Evolutionary conservation across 2,329 filamentous ascomycete species (phyloP), one percentile per base, ranked within the genome.

Genomic region (Hymenoscyphus salicellus): DNA sequence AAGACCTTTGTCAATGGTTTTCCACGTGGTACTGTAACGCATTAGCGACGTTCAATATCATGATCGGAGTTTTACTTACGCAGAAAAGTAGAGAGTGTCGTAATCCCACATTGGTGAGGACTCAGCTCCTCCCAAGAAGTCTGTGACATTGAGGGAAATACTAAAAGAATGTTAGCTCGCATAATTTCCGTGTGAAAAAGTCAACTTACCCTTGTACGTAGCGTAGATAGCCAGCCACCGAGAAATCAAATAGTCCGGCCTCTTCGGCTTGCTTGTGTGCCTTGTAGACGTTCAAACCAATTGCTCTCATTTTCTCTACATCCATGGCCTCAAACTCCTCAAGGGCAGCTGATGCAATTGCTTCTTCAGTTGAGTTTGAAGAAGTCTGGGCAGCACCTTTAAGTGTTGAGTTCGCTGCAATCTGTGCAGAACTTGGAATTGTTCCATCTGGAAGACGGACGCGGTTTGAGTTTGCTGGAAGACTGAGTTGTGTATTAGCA

Each of bases 241-340:
- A 90, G 88, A 78, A 91, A 89, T 88, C 88, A 32, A 71, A 90
- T 70, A 87, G 78, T 62, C 88, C 90, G 76, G 90, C 90, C 65
- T 90, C 87, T 10, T 90, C 88, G 10, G 87, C 67, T 41, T 62
- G 46, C 36, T 68, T 68, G 49, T 72, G 64, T 5, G 67, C 69
- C 28, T 63, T 68, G 62, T 69, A 70, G 7, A 71, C 62, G 43
- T 72, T 72, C 16, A 61, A 64, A 20, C 64, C 88, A 59, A 86
- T 83, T 73, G 89, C 87, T 67, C 84, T 84, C 1, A 67, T 46
- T 5, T 56, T 67, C n/a, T 63, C 61, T n/a, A 55, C 30, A 20
- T 58, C 61, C 5, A 67, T 11, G 32, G 61, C 64, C 17, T 68
- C 20, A 43, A 63, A 70, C 4, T 65, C 43, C 1, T 68, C 62